Evolutionary conservation across 257 asterid species (phyloP), one percentile per base, ranked within the genome.

Genomic region (Penstemon davidsonii): DNA sequence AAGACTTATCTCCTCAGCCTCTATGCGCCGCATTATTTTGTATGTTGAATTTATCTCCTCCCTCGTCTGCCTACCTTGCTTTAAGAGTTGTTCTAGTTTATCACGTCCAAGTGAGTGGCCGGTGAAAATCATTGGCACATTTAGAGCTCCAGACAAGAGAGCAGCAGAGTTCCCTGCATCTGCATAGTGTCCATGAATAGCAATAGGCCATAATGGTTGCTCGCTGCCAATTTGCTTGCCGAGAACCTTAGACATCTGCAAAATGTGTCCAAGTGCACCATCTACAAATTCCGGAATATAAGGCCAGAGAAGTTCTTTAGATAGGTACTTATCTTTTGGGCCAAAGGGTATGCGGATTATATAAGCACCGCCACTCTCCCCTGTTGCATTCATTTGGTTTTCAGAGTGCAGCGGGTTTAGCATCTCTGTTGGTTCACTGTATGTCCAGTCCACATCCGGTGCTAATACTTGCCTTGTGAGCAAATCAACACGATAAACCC

Each of bases 91-190:
- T 81, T 88, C 96, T 19, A 88, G 84, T 72, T 88, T 88, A 75
- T 88, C 92, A 50, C 89, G 85, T 37, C 96, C 96, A 55, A 88
- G 87, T 15, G 96, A 88, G 80, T 88, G 96, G 49, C 90, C 96
- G 10, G 96, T 88, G 71, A 88, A 83, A 67, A 82, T 73, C 96
- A 88, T 86, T 3, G 92, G 92, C 62, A 88, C 90, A 43, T 88
- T 88, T 60, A 88, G 76, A 71, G 85, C 88, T 44, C 92, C 95
- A 4, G 95, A 88, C 43, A 88, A 75, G 41, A 88, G 87, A 68
- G 95, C 92, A 50, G 92, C 88, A 33, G 92, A 80, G 66, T 88
- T 82, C 66, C 92, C 95, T 40, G 95, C 90, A 82, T 88, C 95
- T 4, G 92, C 95, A 55, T 88, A 85, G 70, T 88, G 95, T 11